Percentiles rank a stretch among this genome's conserved stretches.
These are phyloP conservation scores for Trichoderma gamsii DNA, from an alignment of 495 filamentous ascomycete species.

Conservation along the genomic window DNA sequence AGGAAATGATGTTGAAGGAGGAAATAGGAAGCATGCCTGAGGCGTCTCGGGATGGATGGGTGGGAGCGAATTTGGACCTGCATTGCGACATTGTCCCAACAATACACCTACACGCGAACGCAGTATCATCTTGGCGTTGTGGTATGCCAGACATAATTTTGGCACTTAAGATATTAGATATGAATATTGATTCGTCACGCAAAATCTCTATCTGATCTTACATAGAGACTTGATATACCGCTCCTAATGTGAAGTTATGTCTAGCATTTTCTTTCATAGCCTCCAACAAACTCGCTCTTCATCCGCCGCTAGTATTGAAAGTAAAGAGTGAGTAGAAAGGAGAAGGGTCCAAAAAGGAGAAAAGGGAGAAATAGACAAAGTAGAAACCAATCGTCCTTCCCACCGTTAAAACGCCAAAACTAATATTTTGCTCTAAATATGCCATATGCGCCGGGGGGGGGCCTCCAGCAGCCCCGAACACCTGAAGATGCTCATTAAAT, in stretches of 20 bases:
- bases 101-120: constrained; percentile 7
- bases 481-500: constrained; percentile 26
- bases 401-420: not conserved
- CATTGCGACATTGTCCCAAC: not conserved
- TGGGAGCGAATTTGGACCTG: not conserved
- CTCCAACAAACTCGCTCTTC: not conserved
- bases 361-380: not conserved
- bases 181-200: constrained; percentile 13
- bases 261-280: not conserved
- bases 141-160: constrained; percentile 8
- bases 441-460: not conserved
- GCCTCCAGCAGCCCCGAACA: constrained; percentile 2
- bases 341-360: not conserved
- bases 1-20: not conserved
- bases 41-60: constrained; percentile 1
- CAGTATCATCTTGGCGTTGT: constrained; percentile 13
- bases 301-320: not conserved
- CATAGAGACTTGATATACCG: not conserved
- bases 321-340: not conserved
- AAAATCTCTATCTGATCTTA: not conserved
- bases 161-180: constrained; percentile 14
- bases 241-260: not conserved
- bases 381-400: not conserved
- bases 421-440: not conserved
- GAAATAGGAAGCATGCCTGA: not conserved